Evolutionary conservation across 306 rosid genomes (phyloP).

Genomic region (Psophocarpus tetragonolobus): DNA sequence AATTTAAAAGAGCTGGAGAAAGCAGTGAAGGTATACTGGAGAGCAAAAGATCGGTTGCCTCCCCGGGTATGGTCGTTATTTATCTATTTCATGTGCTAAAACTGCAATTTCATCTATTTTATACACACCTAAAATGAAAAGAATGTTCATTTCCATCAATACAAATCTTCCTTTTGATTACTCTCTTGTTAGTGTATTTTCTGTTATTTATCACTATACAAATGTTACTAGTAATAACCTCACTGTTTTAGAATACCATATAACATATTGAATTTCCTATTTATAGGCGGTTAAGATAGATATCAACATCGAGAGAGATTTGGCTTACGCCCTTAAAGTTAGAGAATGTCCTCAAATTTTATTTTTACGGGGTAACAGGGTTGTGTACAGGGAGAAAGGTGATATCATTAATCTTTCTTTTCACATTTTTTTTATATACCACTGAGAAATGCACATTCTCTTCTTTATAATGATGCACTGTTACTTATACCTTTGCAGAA

Average conservation of each 20-base stretch:
- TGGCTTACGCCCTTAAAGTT: slow-evolving; percentile 88
- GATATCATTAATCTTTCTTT: slow-evolving; percentile 38
- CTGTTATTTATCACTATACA: slow-evolving; percentile 4
- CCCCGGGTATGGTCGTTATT: slow-evolving; percentile 66
- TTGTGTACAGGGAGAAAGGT: slow-evolving; percentile 94
- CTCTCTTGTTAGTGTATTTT: background rate
- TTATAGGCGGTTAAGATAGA: slow-evolving; percentile 81
- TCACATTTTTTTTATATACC: background rate
- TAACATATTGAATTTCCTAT: slow-evolving; percentile 25
- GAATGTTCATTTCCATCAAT: slow-evolving; percentile 3
- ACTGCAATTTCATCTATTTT: background rate
- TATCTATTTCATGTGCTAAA: background rate
- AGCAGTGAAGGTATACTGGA: slow-evolving; percentile 81
- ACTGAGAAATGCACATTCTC: slow-evolving; percentile 5
- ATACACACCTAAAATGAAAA: background rate
- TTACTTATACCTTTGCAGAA: slow-evolving; percentile 44
- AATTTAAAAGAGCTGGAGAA: slow-evolving; percentile 87
- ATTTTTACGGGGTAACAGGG: slow-evolving; percentile 69
- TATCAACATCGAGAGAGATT: slow-evolving; percentile 81
- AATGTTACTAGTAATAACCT: background rate
- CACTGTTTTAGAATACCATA: slow-evolving; percentile 6
- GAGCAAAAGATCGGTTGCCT: slow-evolving; percentile 83
- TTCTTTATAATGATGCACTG: slow-evolving; percentile 2
- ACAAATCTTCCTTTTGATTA: background rate
- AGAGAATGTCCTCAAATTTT: slow-evolving; percentile 81